Conservation (phyloP, 345 rosid genomes). For the Nephelium lappaceum region DNA sequence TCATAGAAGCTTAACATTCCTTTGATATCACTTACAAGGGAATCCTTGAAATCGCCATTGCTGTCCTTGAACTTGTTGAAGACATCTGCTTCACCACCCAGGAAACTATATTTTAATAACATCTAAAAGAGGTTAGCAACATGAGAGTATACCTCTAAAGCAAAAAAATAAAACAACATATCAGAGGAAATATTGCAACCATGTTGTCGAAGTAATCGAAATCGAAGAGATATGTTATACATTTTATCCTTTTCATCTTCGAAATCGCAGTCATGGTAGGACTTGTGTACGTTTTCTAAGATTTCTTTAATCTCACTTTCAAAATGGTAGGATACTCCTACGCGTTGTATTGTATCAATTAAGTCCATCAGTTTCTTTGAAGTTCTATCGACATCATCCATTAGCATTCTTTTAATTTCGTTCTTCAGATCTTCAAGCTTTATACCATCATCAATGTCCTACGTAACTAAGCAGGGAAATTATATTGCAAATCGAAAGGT, state of each 20-base stretch:
- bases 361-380: no score
- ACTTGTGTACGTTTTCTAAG: constrained; percentile 1
- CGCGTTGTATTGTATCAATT: no score
- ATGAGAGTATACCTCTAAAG: no score
- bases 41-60: constrained; percentile 17
- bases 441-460: no score
- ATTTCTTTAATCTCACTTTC: constrained; percentile 35
- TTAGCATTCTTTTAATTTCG: no score
- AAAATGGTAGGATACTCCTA: constrained; percentile 31
- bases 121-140: no score
- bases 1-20: constrained; percentile 46
- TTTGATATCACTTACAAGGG: constrained; percentile 1
- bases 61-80: constrained; percentile 31
- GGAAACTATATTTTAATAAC: no score
- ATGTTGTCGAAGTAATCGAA: constrained; percentile 34
- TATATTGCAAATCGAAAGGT: no score
- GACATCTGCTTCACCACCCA: constrained; percentile 23
- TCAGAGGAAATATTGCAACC: neutral
- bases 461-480: no score
- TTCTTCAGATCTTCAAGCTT: no score
- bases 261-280: no score
- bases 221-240: constrained; percentile 10
- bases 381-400: no score
- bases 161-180: neutral
- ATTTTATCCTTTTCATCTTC: constrained; percentile 7